phyloP scores from a whole-genome alignment of 768 basidiomycete genomes.

The Lepiota venenata region DNA sequence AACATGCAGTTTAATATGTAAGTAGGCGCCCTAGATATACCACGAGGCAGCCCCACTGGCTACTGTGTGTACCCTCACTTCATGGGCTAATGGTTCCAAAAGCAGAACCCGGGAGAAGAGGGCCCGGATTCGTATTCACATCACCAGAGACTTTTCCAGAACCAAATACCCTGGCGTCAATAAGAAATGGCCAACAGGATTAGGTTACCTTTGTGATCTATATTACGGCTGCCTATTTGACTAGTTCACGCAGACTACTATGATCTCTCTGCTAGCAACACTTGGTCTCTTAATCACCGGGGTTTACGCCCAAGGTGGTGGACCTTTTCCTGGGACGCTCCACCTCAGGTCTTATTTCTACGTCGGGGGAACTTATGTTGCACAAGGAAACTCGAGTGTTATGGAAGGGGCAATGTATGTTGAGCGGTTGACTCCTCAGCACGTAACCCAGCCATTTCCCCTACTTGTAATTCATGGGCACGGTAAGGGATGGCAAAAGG shows the following conservation, averaged over 20 bases:
- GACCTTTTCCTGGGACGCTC: slow-evolving; percentile 18
- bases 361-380: slow-evolving; percentile 38
- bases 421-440: slow-evolving; percentile 42
- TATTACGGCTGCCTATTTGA: neutral
- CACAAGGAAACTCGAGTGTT: slow-evolving; percentile 31
- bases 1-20: no score
- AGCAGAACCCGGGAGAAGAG: no score
- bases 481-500: slow-evolving; percentile 20
- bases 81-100: no score
- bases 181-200: no score
- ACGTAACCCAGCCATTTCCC: slow-evolving; percentile 35
- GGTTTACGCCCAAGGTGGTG: neutral
- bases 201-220: no score
- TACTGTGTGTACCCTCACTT: no score
- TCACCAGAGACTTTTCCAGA: no score
- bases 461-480: slow-evolving; percentile 47
- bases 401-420: slow-evolving; percentile 49
- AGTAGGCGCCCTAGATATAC: no score
- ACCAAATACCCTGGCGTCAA: no score
- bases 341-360: slow-evolving; percentile 49
- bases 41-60: no score
- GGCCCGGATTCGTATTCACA: no score
- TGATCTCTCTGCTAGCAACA: neutral
- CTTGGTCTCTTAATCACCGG: neutral
- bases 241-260: neutral